Base-by-base conservation (phyloP, 2,329 filamentous ascomycete genomes). In the Botryosphaeria dothidea region DNA sequence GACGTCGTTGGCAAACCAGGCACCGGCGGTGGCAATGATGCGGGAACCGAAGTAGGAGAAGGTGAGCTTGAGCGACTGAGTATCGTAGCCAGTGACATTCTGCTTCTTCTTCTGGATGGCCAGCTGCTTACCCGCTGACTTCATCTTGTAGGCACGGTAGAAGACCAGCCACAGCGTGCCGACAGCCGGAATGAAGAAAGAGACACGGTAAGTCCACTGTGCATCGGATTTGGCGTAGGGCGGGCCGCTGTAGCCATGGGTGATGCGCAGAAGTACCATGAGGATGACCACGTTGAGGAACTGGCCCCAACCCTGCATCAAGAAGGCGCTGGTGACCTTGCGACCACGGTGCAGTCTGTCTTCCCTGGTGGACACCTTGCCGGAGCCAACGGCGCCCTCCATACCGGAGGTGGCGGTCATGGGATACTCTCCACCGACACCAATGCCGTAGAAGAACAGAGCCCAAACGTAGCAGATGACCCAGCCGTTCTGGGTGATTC, bases 221-320 rank as follows among this genome's bases (percentile, higher is more conserved):
- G 90, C 90, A 9, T 91, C 84, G n/a, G 88, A 84, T 67, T 84
- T 78, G 66, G 87, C 90, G 83, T 97, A 97, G 3, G 93, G 92
- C 23, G 91, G 87, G 70, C 88, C 85, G 56, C 91, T 90, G 66
- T 83, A 84, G 65, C 91, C 91, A 84, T 96, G 92, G 86, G 97
- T 95, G 80, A 94, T 91, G 71, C 96, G 84, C 66, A 97, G 86
- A 58, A 96, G 83, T 62, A 97, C 77, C 73, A 98, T 97, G 68
- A 98, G 86, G 65, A 96, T 80, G 71, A 91, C 90, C 80, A 97
- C 94, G 86, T 98, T 98, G 83, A 92, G 84, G 77, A 97, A 92
- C 79, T 98, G 94, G 69, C 94, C 94, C 94, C 94, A 98, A 63
- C 94, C 94, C 80, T 98, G 94, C 94, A 98, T 97, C 80, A 98